A percentile compares a stretch with the other conserved stretches of the same genome.
These are phyloP conservation scores for Odontarrhena argentea DNA, from an alignment of 345 rosid genomes.

Conservation along the genomic window DNA sequence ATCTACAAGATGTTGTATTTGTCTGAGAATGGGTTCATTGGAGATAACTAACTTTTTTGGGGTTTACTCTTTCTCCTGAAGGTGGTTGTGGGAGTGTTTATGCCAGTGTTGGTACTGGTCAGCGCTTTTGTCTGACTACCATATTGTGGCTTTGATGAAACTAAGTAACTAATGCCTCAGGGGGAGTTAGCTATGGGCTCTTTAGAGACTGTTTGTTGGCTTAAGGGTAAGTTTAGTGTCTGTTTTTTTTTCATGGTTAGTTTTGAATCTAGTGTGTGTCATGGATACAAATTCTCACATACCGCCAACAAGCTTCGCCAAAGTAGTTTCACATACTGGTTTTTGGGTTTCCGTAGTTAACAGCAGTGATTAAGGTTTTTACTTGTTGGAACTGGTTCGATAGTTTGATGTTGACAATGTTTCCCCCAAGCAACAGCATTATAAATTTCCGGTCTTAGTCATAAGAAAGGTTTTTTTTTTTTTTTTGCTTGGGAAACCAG, in stretches of 20 bases:
- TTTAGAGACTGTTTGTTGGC: conserved; percentile 44
- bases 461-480: background rate
- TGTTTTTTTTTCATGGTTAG: conserved; percentile 8
- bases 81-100: conserved; percentile 25
- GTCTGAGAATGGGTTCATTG: conserved; percentile 4
- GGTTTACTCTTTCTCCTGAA: conserved; percentile 10
- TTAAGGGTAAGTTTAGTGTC: conserved; percentile 49
- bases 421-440: conserved; percentile 13
- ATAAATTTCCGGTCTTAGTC: background rate
- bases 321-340: conserved; percentile 8
- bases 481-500: background rate
- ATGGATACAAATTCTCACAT: conserved; percentile 5
- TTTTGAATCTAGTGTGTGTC: background rate
- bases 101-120: conserved; percentile 25
- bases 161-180: conserved; percentile 49
- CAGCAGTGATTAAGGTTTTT: background rate
- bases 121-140: conserved; percentile 32
- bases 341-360: conserved; percentile 2
- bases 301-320: conserved; percentile 3
- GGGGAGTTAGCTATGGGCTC: conserved; percentile 58
- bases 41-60: conserved; percentile 28
- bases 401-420: conserved; percentile 17
- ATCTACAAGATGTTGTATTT: conserved; percentile 12
- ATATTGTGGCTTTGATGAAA: conserved; percentile 39
- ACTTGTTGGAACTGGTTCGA: background rate